These are phyloP conservation scores for Thozetella sp. DNA, from an alignment of 495 filamentous ascomycete species.

Conservation along the genomic window DNA sequence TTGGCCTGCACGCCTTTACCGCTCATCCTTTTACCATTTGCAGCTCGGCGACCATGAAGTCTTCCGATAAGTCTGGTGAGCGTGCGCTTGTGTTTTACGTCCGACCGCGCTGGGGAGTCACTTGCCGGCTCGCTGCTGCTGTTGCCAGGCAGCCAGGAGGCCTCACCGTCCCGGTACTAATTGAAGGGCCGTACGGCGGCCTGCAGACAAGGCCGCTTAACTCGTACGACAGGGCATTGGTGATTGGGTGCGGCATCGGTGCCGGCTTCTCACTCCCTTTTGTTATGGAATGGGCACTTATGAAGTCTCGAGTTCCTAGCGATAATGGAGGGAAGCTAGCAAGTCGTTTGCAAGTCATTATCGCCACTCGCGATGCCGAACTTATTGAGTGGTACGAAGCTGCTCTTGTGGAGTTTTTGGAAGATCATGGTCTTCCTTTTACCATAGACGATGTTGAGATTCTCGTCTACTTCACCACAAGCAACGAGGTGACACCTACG, in stretches of 20 bases:
- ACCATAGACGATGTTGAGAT: conserved; percentile 15
- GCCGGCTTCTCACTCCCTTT: conserved; percentile 52
- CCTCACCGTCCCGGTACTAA: conserved; percentile 58
- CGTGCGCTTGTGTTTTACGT: conserved; percentile 19
- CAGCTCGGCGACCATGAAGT: conserved; percentile 46
- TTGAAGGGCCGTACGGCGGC: conserved; percentile 82
- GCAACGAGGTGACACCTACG: background rate
- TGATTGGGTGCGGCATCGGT: conserved; percentile 57
- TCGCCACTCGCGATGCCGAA: conserved; percentile 27
- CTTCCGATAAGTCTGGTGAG: background rate
- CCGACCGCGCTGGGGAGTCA: conserved; percentile 22
- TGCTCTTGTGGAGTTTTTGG: conserved; percentile 18
- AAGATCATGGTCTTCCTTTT: conserved; percentile 15
- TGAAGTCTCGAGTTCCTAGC: conserved; percentile 8
- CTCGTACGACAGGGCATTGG: conserved; percentile 35
- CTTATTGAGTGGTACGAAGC: conserved; percentile 30
- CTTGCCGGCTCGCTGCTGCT: conserved; percentile 15
- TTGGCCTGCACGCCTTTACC: conserved; percentile 60
- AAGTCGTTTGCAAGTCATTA: conserved; percentile 29
- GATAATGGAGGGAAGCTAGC: background rate
- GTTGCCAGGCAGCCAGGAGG: conserved; percentile 6
- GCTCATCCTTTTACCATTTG: conserved; percentile 81
- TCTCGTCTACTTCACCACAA: conserved; percentile 16
- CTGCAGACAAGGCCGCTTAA: conserved; percentile 15
- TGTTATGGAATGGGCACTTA: conserved; percentile 23